phyloP scores from a whole-genome alignment of 2,329 filamentous ascomycete genomes.

The Ceratocystis cubensis region DNA sequence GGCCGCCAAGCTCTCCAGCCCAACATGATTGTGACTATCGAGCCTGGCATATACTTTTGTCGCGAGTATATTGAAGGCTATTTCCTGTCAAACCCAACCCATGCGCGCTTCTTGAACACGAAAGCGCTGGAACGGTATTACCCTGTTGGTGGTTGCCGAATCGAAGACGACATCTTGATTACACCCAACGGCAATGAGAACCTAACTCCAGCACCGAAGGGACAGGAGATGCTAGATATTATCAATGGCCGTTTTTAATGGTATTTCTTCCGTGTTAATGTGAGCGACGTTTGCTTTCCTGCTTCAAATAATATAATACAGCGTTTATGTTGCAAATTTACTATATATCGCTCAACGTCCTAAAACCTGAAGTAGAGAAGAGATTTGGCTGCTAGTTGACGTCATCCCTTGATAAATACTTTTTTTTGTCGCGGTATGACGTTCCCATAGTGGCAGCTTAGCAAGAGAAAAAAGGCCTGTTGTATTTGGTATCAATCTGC shows the following conservation, averaged over 20 bases:
- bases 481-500: slow-evolving; percentile 6
- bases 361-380: too few relatives aligned
- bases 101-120: slow-evolving; percentile 52
- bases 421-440: not conserved
- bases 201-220: slow-evolving; percentile 67
- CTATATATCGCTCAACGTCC: too few relatives aligned
- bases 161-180: slow-evolving; percentile 82
- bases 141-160: slow-evolving; percentile 73
- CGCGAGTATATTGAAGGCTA: slow-evolving; percentile 59
- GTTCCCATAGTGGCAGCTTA: not conserved
- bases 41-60: slow-evolving; percentile 72
- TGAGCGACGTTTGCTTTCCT: not conserved
- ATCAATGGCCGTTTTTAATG: slow-evolving; percentile 33
- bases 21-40: slow-evolving; percentile 63
- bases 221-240: slow-evolving; percentile 53
- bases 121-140: slow-evolving; percentile 57
- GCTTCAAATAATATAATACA: not conserved
- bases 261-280: not conserved
- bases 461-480: not conserved
- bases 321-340: not conserved
- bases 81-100: slow-evolving; percentile 46
- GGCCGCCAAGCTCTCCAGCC: slow-evolving; percentile 37
- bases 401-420: not conserved
- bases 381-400: not conserved
- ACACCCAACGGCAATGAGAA: slow-evolving; percentile 71